A percentile compares a stretch with the other conserved stretches of the same genome.
These are phyloP conservation scores for Grosmannia clavigera DNA, from an alignment of 2,329 filamentous ascomycete species.

Conservation along the genomic window DNA sequence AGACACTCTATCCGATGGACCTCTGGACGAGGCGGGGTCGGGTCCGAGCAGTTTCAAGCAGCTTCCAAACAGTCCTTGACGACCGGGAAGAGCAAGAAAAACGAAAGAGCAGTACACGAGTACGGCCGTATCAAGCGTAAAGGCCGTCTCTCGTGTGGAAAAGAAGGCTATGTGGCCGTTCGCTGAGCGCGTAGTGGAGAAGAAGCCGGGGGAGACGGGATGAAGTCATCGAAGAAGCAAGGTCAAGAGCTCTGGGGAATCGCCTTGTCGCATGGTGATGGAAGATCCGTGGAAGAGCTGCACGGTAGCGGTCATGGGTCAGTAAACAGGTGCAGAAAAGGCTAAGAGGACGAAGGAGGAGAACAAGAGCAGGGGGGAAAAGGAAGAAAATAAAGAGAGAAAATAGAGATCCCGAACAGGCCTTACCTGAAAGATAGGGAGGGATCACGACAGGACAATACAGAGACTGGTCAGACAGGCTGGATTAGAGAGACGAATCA, in stretches of 20 bases:
- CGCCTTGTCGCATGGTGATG: conserved; percentile 8
- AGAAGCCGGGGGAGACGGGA: not conserved
- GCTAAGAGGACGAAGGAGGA: not conserved
- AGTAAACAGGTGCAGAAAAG: not conserved
- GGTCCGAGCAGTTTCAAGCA: not conserved
- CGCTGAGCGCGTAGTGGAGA: not conserved
- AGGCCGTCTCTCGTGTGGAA: not conserved
- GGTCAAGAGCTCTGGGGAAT: not conserved
- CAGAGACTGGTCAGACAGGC: not conserved
- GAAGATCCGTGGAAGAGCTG: not conserved
- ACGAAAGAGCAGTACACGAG: not conserved
- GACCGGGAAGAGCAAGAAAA: not conserved
- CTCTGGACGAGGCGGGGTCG: not conserved
- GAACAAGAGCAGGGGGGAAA: not conserved
- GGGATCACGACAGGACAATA: not conserved
- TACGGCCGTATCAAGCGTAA: not conserved
- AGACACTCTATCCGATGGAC: not conserved
- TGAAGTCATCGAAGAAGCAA: conserved; percentile 5
- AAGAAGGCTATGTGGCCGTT: not conserved
- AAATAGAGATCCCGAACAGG: not conserved
- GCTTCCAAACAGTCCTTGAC: not conserved
- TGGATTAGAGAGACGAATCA: not conserved
- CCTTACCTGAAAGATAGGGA: not conserved
- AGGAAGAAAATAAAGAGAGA: not conserved
- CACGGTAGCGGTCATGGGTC: not conserved